Evolutionary conservation across 2,329 filamentous ascomycete genomes (phyloP).

Genomic region (Sclerotinia trifoliorum): DNA sequence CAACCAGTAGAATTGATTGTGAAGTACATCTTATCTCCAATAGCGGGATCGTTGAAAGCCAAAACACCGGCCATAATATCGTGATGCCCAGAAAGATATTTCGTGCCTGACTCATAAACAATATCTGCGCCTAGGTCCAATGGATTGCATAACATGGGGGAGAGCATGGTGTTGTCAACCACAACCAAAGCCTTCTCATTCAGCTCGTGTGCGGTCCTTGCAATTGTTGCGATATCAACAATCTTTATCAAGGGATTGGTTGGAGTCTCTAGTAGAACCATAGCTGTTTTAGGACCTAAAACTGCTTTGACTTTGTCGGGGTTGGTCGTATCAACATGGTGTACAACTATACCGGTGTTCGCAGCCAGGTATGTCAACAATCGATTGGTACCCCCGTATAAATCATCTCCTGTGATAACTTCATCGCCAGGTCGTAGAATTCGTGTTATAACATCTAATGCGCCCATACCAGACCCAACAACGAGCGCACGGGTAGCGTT

Average conservation of each 20-base stretch:
- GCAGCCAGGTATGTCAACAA: constrained; percentile 88
- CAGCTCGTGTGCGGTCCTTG: constrained; percentile 70
- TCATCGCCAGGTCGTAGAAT: constrained; percentile 90
- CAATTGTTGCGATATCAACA: constrained; percentile 82
- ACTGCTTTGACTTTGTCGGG: constrained; percentile 67
- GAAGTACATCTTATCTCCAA: constrained; percentile 92
- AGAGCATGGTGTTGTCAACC: constrained; percentile 99
- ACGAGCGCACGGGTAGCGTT: constrained; percentile 86
- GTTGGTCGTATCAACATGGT: constrained; percentile 92
- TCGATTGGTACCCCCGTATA: constrained; percentile 94
- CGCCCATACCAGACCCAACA: constrained; percentile 96
- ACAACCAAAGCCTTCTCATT: constrained; percentile 80
- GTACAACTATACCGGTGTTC: constrained; percentile 87
- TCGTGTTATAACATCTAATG: constrained; percentile 91
- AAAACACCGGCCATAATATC: constrained; percentile 99
- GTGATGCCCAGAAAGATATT: constrained; percentile 96
- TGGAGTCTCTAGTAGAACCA: constrained; percentile 94
- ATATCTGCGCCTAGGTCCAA: constrained; percentile 93
- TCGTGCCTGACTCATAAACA: constrained; percentile 96
- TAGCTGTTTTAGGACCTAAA: constrained; percentile 78
- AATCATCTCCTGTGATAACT: constrained; percentile 93
- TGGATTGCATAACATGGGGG: constrained; percentile 88
- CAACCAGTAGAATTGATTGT: constrained; percentile 96
- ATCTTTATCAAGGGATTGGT: constrained; percentile 99
- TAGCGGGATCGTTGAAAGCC: constrained; percentile 75